Evolutionary conservation across 768 basidiomycete genomes (phyloP).

Genomic region (Mrakia blollopis): DNA sequence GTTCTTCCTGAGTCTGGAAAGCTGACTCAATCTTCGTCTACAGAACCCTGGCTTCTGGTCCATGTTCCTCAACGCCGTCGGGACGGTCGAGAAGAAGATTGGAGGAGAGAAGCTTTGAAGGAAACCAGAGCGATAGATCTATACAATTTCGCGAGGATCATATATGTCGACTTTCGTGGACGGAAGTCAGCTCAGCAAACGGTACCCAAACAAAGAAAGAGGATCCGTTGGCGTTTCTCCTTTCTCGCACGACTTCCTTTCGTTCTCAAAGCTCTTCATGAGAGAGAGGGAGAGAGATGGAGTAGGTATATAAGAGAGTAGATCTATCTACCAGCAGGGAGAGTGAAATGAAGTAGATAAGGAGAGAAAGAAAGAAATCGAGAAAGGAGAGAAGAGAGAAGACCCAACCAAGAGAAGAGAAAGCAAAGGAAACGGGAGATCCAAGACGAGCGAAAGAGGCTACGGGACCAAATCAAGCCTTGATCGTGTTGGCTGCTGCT

Average conservation of each 20-base stretch:
- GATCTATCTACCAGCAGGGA: too few species aligned
- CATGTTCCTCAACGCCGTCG: conserved; percentile 23
- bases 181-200: too few species aligned
- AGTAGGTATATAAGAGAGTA: neutral
- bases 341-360: too few species aligned
- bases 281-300: neutral
- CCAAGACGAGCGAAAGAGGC: too few species aligned
- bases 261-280: neutral
- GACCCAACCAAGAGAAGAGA: neutral
- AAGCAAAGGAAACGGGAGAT: too few species aligned
- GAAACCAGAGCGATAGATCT: neutral
- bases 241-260: too few species aligned
- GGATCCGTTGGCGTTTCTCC: too few species aligned
- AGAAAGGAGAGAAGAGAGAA: too few species aligned
- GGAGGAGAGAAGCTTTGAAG: neutral
- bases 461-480: neutral
- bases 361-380: too few species aligned
- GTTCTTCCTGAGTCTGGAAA: neutral
- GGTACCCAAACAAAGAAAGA: too few species aligned
- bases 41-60: conserved; percentile 25
- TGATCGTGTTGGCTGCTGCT: conserved; percentile 2
- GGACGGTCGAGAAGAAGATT: conserved; percentile 29
- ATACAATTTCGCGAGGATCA: neutral
- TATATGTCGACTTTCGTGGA: neutral
- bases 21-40: neutral